phyloP scores from a whole-genome alignment of 129 eudicot species.

The Flaveria brownii region DNA sequence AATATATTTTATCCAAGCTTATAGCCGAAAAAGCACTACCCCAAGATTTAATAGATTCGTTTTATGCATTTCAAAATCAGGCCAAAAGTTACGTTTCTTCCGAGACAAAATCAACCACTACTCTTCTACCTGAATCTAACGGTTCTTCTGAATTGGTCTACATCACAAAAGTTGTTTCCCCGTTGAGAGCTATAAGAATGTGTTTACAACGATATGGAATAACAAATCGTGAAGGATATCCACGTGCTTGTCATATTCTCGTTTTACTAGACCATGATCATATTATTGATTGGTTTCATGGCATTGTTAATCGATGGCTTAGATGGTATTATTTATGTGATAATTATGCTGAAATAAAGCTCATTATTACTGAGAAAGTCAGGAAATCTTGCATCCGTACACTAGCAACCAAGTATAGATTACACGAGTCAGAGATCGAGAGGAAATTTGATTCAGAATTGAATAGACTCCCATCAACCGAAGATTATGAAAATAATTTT shows the following conservation, averaged over 20 bases:
- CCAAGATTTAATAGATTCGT: slow-evolving; percentile 67
- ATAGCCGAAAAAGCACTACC: slow-evolving; percentile 86
- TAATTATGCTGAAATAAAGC: slow-evolving; percentile 58
- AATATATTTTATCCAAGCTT: slow-evolving; percentile 57
- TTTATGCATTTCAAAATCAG: slow-evolving; percentile 63
- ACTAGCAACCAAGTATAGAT: slow-evolving; percentile 66
- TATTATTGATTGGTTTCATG: slow-evolving; percentile 77
- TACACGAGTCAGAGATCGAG: slow-evolving; percentile 68
- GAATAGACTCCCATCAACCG: slow-evolving; percentile 58
- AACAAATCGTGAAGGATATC: slow-evolving; percentile 54
- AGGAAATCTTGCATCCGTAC: slow-evolving; percentile 85
- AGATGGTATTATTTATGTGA: slow-evolving; percentile 74
- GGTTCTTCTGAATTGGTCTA: slow-evolving; percentile 32
- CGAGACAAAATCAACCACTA: slow-evolving; percentile 59
- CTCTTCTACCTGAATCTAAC: slow-evolving; percentile 51
- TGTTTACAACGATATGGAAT: slow-evolving; percentile 72
- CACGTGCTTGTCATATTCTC: slow-evolving; percentile 56
- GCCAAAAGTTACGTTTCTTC: slow-evolving; percentile 63
- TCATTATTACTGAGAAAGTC: slow-evolving; percentile 47
- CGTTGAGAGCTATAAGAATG: slow-evolving; percentile 57
- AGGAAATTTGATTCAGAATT: slow-evolving; percentile 58
- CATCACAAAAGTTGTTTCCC: slow-evolving; percentile 51
- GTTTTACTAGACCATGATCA: slow-evolving; percentile 62
- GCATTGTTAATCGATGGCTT: slow-evolving; percentile 68
- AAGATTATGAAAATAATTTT: slow-evolving; percentile 46